Base-by-base conservation (phyloP, 2,329 filamentous ascomycete species). In the Myriosclerotinia scirpicola region DNA sequence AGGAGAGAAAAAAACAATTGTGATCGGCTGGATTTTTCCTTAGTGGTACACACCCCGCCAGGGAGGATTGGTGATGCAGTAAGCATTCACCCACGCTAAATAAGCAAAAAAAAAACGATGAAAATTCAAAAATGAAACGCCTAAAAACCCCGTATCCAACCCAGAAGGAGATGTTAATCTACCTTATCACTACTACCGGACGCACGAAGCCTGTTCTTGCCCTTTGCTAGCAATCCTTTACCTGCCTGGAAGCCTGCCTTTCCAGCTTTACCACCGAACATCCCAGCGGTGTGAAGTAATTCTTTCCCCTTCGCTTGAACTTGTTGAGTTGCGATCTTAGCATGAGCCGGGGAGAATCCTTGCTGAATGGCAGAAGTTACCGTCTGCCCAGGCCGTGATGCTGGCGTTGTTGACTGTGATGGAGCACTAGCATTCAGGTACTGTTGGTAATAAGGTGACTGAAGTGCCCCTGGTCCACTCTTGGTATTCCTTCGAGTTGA, bases 141-240 rank as follows among this genome's bases (percentile, higher is more conserved):
- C 72, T 67, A 62, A 67, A 71, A 69, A 71, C 71, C 72, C 63
- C 74, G 64, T 67, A 67, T 71, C 71, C 72, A 70, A 71, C 69
- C 70, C 68, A 67, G 61, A 76, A 77, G 75, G 74, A 77, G 75
- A 79, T 81, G 87, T 83, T 81, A 88, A 92, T 92, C 75, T 90
- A 93, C 91, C 91, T 96, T 96, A 79, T 95, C 91, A 76, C 88
- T 87, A 70, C 85, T 85, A 76, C 83, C 85, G 69, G 84, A 69
- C 67, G 73, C 72, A 60, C 72, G 82, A 77, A 97, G 87, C 79
- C 92, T 94, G 80, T 86, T 94, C 80, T 91, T 94, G 72, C 93
- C 92, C 80, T 96, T 96, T 71, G 90, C 92, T 77, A 97, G 89
- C 70, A 97, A 79, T 63, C 93, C 94, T 81, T 97, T 97, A 59